Evolutionary conservation across 2,329 filamentous ascomycete species (phyloP).

Genomic region (Fusarium sp.): DNA sequence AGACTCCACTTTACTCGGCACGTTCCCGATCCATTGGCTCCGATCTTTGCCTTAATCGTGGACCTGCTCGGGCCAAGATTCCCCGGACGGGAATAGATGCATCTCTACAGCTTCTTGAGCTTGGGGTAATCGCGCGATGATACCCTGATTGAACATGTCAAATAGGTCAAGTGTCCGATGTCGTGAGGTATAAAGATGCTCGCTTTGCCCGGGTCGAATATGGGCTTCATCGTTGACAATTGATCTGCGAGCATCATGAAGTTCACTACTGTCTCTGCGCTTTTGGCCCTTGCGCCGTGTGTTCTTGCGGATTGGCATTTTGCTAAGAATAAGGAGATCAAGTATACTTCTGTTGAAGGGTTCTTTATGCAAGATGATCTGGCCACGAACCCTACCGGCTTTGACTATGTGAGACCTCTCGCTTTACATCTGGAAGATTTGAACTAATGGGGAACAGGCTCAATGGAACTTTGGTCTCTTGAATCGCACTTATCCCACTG

Average conservation of each 20-base stretch:
- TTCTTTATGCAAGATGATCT: conserved; percentile 72
- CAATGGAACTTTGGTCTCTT: conserved; percentile 71
- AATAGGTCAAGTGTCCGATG: not conserved
- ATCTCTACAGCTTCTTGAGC: not conserved
- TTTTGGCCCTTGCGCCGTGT: conserved; percentile 42
- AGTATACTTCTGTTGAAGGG: conserved; percentile 67
- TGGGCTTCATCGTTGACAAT: not conserved
- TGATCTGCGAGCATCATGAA: conserved; percentile 42
- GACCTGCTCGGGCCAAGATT: conserved; percentile 22
- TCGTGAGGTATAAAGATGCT: conserved; percentile 14
- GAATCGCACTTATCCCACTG: conserved; percentile 66
- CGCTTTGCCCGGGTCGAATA: not conserved
- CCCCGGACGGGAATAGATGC: conserved; percentile 6
- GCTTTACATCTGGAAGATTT: not conserved
- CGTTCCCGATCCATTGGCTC: conserved; percentile 45
- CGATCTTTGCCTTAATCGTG: conserved; percentile 9
- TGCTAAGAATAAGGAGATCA: conserved; percentile 54
- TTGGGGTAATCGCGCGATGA: conserved; percentile 14
- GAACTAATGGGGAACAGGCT: conserved; percentile 20
- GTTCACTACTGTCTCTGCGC: conserved; percentile 40
- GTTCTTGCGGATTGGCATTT: conserved; percentile 45
- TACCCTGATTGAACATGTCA: not conserved
- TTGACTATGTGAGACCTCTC: conserved; percentile 66
- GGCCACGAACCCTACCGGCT: conserved; percentile 61
- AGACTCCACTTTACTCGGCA: conserved; percentile 28